These are phyloP conservation scores for Heliamphora pulchella DNA, from an alignment of 179 eudicot genomes.

Conservation along the genomic window DNA sequence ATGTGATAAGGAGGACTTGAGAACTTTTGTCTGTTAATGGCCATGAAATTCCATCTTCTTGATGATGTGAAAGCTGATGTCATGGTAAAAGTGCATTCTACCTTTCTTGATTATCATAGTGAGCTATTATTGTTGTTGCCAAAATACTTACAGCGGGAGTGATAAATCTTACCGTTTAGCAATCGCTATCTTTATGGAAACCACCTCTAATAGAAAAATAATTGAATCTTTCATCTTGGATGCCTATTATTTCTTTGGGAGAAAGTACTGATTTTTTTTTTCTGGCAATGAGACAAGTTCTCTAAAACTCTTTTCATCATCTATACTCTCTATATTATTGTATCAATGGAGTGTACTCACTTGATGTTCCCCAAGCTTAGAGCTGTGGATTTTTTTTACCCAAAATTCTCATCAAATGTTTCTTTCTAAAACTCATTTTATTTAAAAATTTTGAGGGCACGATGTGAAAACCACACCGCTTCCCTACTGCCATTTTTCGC, in stretches of 20 bases:
- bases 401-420: too few relatives aligned
- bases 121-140: neutral
- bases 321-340: too few relatives aligned
- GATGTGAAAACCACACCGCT: too few relatives aligned
- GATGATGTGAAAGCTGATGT: neutral
- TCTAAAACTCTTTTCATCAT: neutral
- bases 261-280: neutral
- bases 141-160: too few relatives aligned
- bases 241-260: neutral
- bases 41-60: neutral
- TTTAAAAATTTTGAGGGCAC: too few relatives aligned
- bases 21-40: neutral
- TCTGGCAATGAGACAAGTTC: neutral
- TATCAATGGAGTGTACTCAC: too few relatives aligned
- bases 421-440: too few relatives aligned
- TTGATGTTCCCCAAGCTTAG: too few relatives aligned
- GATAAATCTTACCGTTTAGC: too few relatives aligned
- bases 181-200: neutral
- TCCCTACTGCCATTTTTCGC: too few relatives aligned
- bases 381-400: too few relatives aligned
- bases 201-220: neutral
- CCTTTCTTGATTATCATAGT: neutral
- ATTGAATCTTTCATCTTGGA: neutral
- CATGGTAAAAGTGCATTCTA: neutral
- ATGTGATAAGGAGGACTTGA: too few relatives aligned